Evolutionary conservation across 257 asterid genomes (phyloP).

Genomic region (Cruciata laevipes): DNA sequence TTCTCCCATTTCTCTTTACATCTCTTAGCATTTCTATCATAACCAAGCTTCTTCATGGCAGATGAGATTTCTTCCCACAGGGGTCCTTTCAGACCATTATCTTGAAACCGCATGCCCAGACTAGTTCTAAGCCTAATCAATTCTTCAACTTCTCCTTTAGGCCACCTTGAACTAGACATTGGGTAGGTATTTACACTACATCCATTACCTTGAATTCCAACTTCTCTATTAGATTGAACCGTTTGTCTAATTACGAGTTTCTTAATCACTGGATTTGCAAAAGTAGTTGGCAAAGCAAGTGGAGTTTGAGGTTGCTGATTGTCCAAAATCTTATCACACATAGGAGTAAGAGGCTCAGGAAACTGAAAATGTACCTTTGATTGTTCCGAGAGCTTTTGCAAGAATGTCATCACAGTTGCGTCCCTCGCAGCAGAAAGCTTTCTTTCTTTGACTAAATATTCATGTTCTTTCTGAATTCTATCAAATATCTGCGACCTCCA

Average conservation of each 20-base stretch:
- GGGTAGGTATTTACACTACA: slow-evolving; percentile 30
- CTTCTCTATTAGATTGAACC: slow-evolving; percentile 22
- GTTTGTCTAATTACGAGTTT: slow-evolving; percentile 20
- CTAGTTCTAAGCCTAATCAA: slow-evolving; percentile 53
- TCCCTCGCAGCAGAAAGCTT: slow-evolving; percentile 54
- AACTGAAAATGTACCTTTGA: slow-evolving; percentile 22
- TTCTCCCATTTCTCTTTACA: slow-evolving; percentile 92
- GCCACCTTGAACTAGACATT: slow-evolving; percentile 63
- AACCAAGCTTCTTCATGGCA: slow-evolving; percentile 64
- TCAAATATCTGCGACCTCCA: slow-evolving; percentile 65
- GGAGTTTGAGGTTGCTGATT: slow-evolving; percentile 15
- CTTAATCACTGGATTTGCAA: slow-evolving; percentile 24
- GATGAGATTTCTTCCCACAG: slow-evolving; percentile 69
- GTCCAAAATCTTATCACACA: slow-evolving; percentile 23
- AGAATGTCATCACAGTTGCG: slow-evolving; percentile 54
- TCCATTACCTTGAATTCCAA: slow-evolving; percentile 33
- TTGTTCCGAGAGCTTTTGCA: slow-evolving; percentile 50
- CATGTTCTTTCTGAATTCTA: slow-evolving; percentile 57
- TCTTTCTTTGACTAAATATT: slow-evolving; percentile 42
- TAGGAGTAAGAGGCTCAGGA: slow-evolving; percentile 28
- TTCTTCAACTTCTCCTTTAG: slow-evolving; percentile 70
- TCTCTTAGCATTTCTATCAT: slow-evolving; percentile 59
- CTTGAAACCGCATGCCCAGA: slow-evolving; percentile 46
- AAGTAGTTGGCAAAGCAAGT: slow-evolving; percentile 4
- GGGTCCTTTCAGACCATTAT: slow-evolving; percentile 59